Percentiles rank a stretch among this genome's conserved stretches.
Conservation (phyloP, 805 yeast species). For the Starmera quercuum region DNA sequence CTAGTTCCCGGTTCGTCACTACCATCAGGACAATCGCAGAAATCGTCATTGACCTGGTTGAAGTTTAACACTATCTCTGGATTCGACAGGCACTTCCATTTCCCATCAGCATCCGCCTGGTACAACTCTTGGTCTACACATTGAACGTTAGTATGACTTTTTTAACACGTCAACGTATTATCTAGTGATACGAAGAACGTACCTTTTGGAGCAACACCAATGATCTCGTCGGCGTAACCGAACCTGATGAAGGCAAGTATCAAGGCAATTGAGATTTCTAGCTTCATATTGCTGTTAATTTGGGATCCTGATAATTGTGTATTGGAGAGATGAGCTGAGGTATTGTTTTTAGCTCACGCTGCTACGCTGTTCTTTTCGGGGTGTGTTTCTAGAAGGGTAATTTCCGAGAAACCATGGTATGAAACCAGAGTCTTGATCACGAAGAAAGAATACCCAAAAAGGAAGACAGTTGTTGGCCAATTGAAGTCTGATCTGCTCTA, state of each 20-base stretch:
- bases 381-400: too few species aligned
- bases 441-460: too few species aligned
- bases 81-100: slow-evolving; percentile 65
- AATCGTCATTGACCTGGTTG: slow-evolving; percentile 74
- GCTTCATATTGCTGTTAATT: too few species aligned
- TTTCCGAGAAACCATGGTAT: too few species aligned
- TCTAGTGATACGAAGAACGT: not conserved
- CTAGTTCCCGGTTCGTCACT: slow-evolving; percentile 95
- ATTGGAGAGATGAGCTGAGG: too few species aligned
- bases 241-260: not conserved
- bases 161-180: not conserved
- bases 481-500: too few species aligned
- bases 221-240: not conserved
- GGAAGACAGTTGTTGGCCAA: too few species aligned
- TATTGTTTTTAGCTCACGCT: too few species aligned
- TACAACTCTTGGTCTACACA: slow-evolving; percentile 32
- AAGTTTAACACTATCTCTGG: slow-evolving; percentile 56
- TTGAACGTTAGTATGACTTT: not conserved
- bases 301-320: too few species aligned
- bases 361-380: too few species aligned
- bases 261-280: too few species aligned
- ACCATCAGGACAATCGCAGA: slow-evolving; percentile 97
- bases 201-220: slow-evolving; percentile 17
- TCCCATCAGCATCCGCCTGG: slow-evolving; percentile 39
- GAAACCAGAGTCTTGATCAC: too few species aligned